Evolutionary conservation across 2,329 filamentous ascomycete species (phyloP), one percentile per base, ranked within the genome.

Genomic region (Ramularia endophylla): DNA sequence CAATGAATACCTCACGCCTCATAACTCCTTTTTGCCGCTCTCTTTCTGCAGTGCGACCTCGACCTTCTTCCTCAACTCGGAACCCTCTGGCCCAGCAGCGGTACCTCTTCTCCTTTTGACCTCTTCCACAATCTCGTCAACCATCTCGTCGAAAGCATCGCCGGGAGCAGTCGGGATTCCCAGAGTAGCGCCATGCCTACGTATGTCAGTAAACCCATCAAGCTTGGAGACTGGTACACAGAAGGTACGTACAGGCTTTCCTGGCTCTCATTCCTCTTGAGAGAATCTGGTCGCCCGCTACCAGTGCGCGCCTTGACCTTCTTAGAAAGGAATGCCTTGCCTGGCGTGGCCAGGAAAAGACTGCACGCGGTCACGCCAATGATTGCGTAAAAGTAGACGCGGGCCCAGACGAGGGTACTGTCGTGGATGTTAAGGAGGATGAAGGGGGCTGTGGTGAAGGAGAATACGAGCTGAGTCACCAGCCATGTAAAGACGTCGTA

Each of bases 331-430:
- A 60, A 67, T 4, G 68, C 64, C 62, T 89, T 94, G 2, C 78
- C 84, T 0, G 87, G 87, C 1, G 85, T 87, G 29, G 81, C 76
- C 59, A 97, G 95, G 68, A 95, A 83, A 6, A 71, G 77, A 42
- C 89, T 77, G 13, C 80, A 78, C 0, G 67, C 61, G 8, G 71
- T 65, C 1, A 84, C 84, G 51, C 80, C 81, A 47, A 89, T 59
- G 40, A 92, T 71, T 22, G 78, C 80, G 65, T 94, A 98, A 68
- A 88, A 97, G 67, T 95, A 92, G 27, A 95, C 85, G 30, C 85
- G 79, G 0, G 78, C 68, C 92, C 92, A 98, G 43, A 86, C 82
- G 2, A 73, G 68, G 30, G 94, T 64, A 8, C 83, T 89, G 46
- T 80, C 76, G 13, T 71, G 66, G 50, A 95, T 79, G 16, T 73